These are phyloP conservation scores for Solanum okadae DNA, from an alignment of 257 asterid species.

Conservation along the genomic window DNA sequence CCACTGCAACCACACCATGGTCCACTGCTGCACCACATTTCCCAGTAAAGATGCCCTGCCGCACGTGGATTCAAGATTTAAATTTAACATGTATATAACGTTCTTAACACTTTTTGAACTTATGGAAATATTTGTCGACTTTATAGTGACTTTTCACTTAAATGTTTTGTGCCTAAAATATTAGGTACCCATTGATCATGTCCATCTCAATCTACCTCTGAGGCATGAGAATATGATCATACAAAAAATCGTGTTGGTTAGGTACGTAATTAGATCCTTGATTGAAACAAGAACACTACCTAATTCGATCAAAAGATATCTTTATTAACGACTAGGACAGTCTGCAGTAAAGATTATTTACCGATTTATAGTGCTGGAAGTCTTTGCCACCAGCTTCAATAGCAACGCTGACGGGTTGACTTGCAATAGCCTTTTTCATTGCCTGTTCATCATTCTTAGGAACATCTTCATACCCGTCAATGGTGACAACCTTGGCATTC, in stretches of 20 bases:
- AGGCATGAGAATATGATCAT: neutral
- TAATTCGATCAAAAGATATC: neutral
- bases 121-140: neutral
- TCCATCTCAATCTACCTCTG: neutral
- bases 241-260: no score
- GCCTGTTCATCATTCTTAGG: constrained; percentile 30
- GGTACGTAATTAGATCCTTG: neutral
- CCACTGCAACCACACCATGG: constrained; percentile 75
- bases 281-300: neutral
- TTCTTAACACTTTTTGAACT: neutral
- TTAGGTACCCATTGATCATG: neutral
- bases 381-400: constrained; percentile 67
- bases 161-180: neutral
- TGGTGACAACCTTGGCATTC: constrained; percentile 58
- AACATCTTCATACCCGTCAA: constrained; percentile 54
- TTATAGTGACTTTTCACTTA: neutral
- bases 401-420: constrained; percentile 56
- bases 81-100: neutral
- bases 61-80: neutral
- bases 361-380: constrained; percentile 55
- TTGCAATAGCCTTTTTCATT: constrained; percentile 41
- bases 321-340: neutral
- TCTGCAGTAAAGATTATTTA: constrained; percentile 8
- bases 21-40: constrained; percentile 46
- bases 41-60: constrained; percentile 64